These are phyloP conservation scores for Collybia nuda DNA, from an alignment of 768 basidiomycete genomes.

Conservation along the genomic window DNA sequence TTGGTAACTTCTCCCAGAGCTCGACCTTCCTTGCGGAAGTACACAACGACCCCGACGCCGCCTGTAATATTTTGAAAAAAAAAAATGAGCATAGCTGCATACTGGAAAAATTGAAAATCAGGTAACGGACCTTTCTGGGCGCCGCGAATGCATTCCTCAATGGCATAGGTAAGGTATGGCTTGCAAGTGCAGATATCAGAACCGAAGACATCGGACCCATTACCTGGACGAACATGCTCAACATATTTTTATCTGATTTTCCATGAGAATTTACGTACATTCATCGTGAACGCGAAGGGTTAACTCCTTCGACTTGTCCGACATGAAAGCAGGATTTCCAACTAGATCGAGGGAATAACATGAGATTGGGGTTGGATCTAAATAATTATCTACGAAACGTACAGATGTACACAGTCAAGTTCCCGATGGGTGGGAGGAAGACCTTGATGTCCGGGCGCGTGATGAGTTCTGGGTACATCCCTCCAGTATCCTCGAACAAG, in stretches of 20 bases:
- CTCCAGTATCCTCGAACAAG: conserved; percentile 94
- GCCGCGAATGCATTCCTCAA: conserved; percentile 87
- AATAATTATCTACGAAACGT: conserved; percentile 12
- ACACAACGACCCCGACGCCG: conserved; percentile 91
- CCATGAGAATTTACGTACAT: conserved; percentile 44
- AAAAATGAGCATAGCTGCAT: background rate
- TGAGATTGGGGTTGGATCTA: background rate
- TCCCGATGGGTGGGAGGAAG: conserved; percentile 94
- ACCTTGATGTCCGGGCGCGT: conserved; percentile 95
- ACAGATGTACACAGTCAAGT: conserved; percentile 92
- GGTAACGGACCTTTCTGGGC: conserved; percentile 43
- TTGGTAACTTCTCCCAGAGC: conserved; percentile 94
- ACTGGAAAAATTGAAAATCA: background rate
- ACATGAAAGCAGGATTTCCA: conserved; percentile 78
- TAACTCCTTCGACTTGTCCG: conserved; percentile 75
- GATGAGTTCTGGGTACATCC: conserved; percentile 94
- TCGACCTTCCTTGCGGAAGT: conserved; percentile 93
- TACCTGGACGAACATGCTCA: conserved; percentile 45
- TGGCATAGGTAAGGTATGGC: conserved; percentile 89
- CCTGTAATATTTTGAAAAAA: too few relatives aligned
- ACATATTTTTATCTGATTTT: background rate
- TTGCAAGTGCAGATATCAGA: conserved; percentile 93
- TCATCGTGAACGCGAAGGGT: conserved; percentile 93
- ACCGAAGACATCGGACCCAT: conserved; percentile 95
- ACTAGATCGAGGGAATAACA: conserved; percentile 39